Evolutionary conservation across 2,329 filamentous ascomycete species (phyloP).

Genomic region (Helotiales sp.): DNA sequence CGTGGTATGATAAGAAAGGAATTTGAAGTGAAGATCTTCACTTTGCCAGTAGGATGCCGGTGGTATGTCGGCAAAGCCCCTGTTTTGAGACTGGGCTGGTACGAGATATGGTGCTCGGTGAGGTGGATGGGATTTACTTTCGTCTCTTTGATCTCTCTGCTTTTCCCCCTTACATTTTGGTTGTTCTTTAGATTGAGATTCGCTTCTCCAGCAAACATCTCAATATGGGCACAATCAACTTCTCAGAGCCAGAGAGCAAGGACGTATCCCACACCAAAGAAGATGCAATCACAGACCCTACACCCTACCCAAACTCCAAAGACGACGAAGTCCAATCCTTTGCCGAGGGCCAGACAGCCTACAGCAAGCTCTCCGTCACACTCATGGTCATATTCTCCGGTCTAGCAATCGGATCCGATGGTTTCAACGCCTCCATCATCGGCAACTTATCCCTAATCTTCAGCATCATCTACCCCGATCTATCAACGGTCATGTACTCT

Average conservation of each 20-base stretch:
- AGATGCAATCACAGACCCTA: conserved; percentile 12
- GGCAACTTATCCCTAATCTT: conserved; percentile 52
- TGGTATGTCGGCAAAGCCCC: conserved; percentile 1
- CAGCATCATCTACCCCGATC: conserved; percentile 49
- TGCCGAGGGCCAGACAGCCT: conserved; percentile 31
- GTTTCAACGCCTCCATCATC: conserved; percentile 52
- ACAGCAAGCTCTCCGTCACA: conserved; percentile 50
- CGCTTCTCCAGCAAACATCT: neutral
- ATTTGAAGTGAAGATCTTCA: neutral
- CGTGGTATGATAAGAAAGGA: conserved; percentile 5
- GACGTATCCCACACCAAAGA: neutral
- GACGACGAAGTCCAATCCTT: conserved; percentile 13
- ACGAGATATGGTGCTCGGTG: neutral
- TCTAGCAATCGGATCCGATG: conserved; percentile 53
- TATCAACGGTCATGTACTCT: conserved; percentile 52
- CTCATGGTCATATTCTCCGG: conserved; percentile 50
- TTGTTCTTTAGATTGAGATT: neutral
- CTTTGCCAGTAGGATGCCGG: neutral
- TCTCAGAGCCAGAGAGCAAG: conserved; percentile 8
- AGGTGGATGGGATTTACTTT: neutral
- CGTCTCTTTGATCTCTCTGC: neutral
- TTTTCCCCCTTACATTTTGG: neutral
- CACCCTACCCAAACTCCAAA: conserved; percentile 3
- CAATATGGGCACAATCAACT: conserved; percentile 4
- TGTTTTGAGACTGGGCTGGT: neutral